phyloP scores from a whole-genome alignment of 352 stramenopile species.

The Globisporangium orthogonon region DNA sequence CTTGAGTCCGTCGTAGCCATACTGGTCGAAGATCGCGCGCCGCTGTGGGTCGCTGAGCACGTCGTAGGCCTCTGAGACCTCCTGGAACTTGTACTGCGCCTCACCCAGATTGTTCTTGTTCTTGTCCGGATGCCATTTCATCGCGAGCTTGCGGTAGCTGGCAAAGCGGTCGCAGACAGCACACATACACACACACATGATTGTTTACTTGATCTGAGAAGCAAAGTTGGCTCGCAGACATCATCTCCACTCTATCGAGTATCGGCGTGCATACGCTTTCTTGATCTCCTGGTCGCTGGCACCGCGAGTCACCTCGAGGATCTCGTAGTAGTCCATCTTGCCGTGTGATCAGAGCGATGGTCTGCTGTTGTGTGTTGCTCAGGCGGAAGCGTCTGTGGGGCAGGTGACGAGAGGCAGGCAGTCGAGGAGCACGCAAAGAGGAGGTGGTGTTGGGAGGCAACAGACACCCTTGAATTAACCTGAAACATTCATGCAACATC shows the following conservation, averaged over 20 bases:
- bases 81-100: constrained; percentile 91
- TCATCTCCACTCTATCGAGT: neutral
- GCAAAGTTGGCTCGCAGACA: no score
- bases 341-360: neutral
- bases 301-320: constrained; percentile 79
- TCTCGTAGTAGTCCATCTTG: constrained; percentile 89
- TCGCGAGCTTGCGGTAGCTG: constrained; percentile 90
- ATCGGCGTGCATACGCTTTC: constrained; percentile 66
- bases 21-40: constrained; percentile 91
- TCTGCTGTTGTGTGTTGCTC: neutral
- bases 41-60: constrained; percentile 91
- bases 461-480: no score
- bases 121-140: constrained; percentile 96
- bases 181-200: no score
- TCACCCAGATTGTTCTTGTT: constrained; percentile 85
- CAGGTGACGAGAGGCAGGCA: no score
- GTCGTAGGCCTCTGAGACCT: constrained; percentile 93
- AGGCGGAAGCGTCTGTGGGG: no score
- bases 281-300: constrained; percentile 88
- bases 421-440: no score
- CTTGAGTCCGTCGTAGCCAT: constrained; percentile 91
- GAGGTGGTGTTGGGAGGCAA: no score
- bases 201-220: no score
- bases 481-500: no score
- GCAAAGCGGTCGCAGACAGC: neutral